Base-by-base conservation (phyloP, 202 grass and related monocot species). In the Eragrostis tef region DNA sequence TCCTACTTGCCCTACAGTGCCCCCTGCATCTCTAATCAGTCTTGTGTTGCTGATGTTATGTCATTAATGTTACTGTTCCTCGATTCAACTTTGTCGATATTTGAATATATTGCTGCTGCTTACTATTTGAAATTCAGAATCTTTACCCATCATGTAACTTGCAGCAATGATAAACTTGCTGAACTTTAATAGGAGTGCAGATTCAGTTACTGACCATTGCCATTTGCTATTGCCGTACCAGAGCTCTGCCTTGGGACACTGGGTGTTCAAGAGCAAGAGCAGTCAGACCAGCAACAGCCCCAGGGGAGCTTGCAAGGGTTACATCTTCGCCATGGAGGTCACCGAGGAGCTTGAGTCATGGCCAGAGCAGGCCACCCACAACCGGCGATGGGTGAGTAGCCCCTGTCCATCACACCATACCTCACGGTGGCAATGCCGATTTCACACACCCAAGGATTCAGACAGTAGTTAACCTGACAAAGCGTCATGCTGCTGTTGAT, bases 201-300 rank as follows among this genome's bases (percentile, higher is more conserved):
- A 39, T 67, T 70, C 42, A 7, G 52, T 58, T 75, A 49, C 76
- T 83, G 67, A 79, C 17, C 11, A 34, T 50, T 39, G 21, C n/a
- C 80, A 72, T 79, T 84, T 74, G 65, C 74, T 11, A 9, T 16
- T 27, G 54, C 13, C 43, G 11, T 34, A 79, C 54, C 84, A 97
- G 90, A 77, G 81, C 76, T 14, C n/a, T 83, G 43, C 73, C 11
- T 85, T 97, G 75, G 93, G 90, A 47, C 77, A 85, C 42, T 97
- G 90, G 90, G 85, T 89, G 56, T 93, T 97, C 82, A 97, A 83
- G 83, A 97, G 93, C 93, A 97, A 97, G 90, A 97, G 93, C 84
- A 93, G 81, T 21, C 78, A 97, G 81, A 87, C 74, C 64, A 91
- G 71, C 56, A 80, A 46, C 77, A 89, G 88, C 78, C 64, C 70